Percentiles rank a stretch among this genome's conserved stretches.
Evolutionary conservation across 2,329 filamentous ascomycete genomes (phyloP).

Genomic region (Rhytidhysteron rufulum): DNA sequence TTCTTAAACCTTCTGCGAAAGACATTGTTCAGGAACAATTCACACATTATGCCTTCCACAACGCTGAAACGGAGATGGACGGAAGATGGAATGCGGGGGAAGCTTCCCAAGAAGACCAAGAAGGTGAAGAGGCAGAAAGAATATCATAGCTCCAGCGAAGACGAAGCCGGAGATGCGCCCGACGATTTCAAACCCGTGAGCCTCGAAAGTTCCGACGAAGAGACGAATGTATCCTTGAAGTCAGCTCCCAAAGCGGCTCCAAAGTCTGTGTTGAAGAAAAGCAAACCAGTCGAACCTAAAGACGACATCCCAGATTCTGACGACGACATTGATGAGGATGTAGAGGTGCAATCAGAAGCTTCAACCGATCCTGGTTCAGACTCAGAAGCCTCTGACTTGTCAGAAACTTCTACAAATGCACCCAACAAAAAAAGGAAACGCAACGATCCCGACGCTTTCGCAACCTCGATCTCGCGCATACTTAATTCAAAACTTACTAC

Average conservation of each 20-base stretch:
- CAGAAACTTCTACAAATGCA: constrained; percentile 29
- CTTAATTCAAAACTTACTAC: constrained; percentile 80
- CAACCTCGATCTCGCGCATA: constrained; percentile 85
- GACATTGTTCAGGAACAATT: constrained; percentile 10
- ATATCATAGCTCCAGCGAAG: constrained; percentile 63
- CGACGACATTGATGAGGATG: constrained; percentile 24
- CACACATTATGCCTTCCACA: constrained; percentile 34
- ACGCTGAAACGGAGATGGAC: constrained; percentile 55
- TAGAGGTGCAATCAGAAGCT: background rate
- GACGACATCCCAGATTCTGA: constrained; percentile 28
- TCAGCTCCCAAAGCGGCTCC: constrained; percentile 8
- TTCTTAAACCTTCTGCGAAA: background rate
- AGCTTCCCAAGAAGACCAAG: constrained; percentile 51
- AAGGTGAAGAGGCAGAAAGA: constrained; percentile 60
- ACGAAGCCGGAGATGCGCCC: constrained; percentile 35
- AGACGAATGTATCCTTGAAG: constrained; percentile 13
- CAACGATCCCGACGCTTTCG: constrained; percentile 88
- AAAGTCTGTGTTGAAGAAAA: constrained; percentile 10
- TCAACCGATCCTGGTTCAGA: constrained; percentile 21
- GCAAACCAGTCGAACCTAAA: constrained; percentile 25
- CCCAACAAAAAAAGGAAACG: constrained; percentile 62
- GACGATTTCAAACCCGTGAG: constrained; percentile 49
- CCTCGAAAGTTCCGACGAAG: constrained; percentile 45
- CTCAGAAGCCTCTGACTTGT: constrained; percentile 32
- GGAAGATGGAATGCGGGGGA: constrained; percentile 55